A percentile compares a stretch with the other conserved stretches of the same genome.
phyloP scores from a whole-genome alignment of 1,139 yeast species.

The Diutina pseudorugosa region DNA sequence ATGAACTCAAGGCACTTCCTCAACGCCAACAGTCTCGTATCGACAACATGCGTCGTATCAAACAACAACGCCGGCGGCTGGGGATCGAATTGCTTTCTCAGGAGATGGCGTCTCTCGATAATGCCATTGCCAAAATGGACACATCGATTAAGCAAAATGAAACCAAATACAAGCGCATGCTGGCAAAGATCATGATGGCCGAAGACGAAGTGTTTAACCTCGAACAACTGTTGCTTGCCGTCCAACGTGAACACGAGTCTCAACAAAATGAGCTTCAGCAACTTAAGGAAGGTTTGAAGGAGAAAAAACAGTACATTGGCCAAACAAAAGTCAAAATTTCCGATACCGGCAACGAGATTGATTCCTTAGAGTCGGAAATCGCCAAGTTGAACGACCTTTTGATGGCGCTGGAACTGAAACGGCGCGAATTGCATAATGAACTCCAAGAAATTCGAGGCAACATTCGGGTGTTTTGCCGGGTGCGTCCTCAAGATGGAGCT shows the following conservation, averaged over 20 bases:
- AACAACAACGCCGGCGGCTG: background rate
- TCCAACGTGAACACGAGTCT: background rate
- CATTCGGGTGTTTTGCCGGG: conserved; percentile 80
- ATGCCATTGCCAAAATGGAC: conserved; percentile 6
- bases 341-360: background rate
- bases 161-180: conserved; percentile 6
- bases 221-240: background rate
- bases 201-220: background rate
- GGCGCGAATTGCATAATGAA: conserved; percentile 63
- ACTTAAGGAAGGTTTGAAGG: conserved; percentile 2
- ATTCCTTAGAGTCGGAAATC: background rate
- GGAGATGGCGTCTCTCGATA: conserved; percentile 13
- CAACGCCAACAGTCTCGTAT: conserved; percentile 12
- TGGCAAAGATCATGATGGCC: conserved; percentile 1
- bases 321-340: background rate
- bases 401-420: conserved; percentile 15
- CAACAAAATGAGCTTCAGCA: conserved; percentile 3
- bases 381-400: background rate
- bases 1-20: conserved; percentile 6
- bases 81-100: conserved; percentile 18
- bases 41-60: background rate
- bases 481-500: conserved; percentile 42
- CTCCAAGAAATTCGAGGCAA: conserved; percentile 87
- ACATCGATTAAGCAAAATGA: conserved; percentile 6
- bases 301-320: conserved; percentile 2